These are phyloP conservation scores for Neofusicoccum parvum DNA, from an alignment of 2,329 filamentous ascomycete species.

Conservation along the genomic window DNA sequence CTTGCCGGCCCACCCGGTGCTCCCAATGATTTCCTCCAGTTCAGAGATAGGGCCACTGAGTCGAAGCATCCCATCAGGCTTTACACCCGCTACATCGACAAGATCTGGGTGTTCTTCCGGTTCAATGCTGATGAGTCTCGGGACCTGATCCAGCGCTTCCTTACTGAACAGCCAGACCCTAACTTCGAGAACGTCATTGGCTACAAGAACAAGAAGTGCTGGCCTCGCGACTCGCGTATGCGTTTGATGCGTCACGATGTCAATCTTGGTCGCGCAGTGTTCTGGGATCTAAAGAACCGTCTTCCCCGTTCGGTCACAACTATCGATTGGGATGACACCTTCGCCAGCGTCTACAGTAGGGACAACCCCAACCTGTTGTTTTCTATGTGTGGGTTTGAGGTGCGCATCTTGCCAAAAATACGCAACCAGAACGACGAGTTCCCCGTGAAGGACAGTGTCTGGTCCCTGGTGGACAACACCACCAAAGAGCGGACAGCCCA, in stretches of 20 bases:
- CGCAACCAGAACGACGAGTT: slow-evolving; percentile 96
- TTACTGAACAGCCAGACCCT: slow-evolving; percentile 96
- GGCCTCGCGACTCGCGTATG: slow-evolving; percentile 97
- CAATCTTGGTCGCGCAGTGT: slow-evolving; percentile 93
- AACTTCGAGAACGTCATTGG: slow-evolving; percentile 99
- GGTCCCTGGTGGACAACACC: slow-evolving; percentile 94
- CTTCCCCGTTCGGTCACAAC: slow-evolving; percentile 93
- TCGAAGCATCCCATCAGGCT: slow-evolving; percentile 91
- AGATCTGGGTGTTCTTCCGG: slow-evolving; percentile 96
- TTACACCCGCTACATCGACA: slow-evolving; percentile 98
- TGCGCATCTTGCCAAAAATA: slow-evolving; percentile 92
- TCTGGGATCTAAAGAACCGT: slow-evolving; percentile 98
- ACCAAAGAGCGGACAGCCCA: slow-evolving; percentile 97
- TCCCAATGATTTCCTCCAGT: slow-evolving; percentile 97
- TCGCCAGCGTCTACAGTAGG: slow-evolving; percentile 94
- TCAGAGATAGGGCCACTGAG: slow-evolving; percentile 90
- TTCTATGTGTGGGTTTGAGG: slow-evolving; percentile 97
- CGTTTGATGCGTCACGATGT: slow-evolving; percentile 98
- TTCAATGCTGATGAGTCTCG: slow-evolving; percentile 93
- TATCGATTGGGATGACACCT: slow-evolving; percentile 98
- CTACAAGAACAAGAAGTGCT: slow-evolving; percentile 99
- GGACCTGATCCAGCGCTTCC: slow-evolving; percentile 93
- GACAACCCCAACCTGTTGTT: slow-evolving; percentile 97
- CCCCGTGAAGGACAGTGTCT: slow-evolving; percentile 95
- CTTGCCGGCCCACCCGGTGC: slow-evolving; percentile 92